A percentile compares a stretch with the other conserved stretches of the same genome.
phyloP scores from a whole-genome alignment of 257 asterid species.

The Solanum bulbocastanum region DNA sequence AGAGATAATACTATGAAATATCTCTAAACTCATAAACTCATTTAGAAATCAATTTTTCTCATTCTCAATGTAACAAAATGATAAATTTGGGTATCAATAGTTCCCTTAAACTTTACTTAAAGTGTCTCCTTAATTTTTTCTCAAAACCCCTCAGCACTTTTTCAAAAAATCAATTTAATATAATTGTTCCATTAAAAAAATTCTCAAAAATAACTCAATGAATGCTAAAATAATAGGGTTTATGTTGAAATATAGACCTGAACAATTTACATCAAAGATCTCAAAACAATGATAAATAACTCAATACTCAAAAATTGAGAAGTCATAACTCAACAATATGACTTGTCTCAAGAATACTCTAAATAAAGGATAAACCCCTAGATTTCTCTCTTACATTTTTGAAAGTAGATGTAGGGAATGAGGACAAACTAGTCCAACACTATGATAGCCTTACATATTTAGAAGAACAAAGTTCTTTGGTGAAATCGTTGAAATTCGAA shows the following conservation, averaged over 20 bases:
- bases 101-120: not conserved
- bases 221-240: not conserved
- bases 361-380: not conserved
- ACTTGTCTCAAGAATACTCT: not conserved
- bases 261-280: not conserved
- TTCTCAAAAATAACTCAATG: not conserved
- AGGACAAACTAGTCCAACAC: not conserved
- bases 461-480: not conserved
- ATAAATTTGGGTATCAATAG: not conserved
- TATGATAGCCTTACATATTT: not conserved
- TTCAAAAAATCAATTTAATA: too few species aligned
- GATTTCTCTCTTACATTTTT: not conserved
- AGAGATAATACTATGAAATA: not conserved
- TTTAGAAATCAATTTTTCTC: not conserved
- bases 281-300: not conserved
- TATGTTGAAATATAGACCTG: not conserved
- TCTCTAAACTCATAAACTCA: not conserved
- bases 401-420: not conserved
- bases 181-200: too few species aligned
- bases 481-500: not conserved
- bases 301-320: too few species aligned
- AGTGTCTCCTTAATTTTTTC: not conserved
- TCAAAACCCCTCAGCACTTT: not conserved
- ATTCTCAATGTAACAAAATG: not conserved
- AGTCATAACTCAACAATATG: not conserved